phyloP scores from a whole-genome alignment of 116 monocot species.

The Trichopus zeylanicus region DNA sequence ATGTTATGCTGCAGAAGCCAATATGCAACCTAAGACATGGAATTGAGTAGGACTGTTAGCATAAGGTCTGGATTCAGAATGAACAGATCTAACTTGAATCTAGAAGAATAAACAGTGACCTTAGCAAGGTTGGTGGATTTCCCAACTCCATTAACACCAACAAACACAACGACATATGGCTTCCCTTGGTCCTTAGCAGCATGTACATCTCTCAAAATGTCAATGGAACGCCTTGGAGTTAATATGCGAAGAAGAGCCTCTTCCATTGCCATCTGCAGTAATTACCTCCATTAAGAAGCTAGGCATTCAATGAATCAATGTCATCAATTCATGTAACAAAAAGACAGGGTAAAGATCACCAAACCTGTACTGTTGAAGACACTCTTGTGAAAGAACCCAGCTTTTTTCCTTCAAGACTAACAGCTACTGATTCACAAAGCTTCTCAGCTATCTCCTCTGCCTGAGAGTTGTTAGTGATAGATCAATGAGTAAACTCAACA shows the following conservation, averaged over 20 bases:
- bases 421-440: slow-evolving; percentile 92
- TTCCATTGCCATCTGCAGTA: slow-evolving; percentile 89
- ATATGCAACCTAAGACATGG: slow-evolving; percentile 65
- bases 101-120: slow-evolving; percentile 18
- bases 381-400: slow-evolving; percentile 93
- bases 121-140: slow-evolving; percentile 99
- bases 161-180: slow-evolving; percentile 94
- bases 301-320: not conserved
- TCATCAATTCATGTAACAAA: not conserved
- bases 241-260: slow-evolving; percentile 92
- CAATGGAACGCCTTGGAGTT: slow-evolving; percentile 90
- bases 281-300: not conserved
- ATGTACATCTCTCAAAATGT: slow-evolving; percentile 96
- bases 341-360: not conserved
- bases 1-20: slow-evolving; percentile 95
- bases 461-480: slow-evolving; percentile 13
- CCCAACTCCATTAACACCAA: slow-evolving; percentile 98
- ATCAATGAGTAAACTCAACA: not conserved
- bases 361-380: slow-evolving; percentile 92
- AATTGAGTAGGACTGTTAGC: not conserved
- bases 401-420: slow-evolving; percentile 95
- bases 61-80: no score
- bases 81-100: not conserved
- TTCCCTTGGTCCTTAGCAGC: slow-evolving; percentile 95
- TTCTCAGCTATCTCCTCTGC: slow-evolving; percentile 99